A percentile compares a stretch with the other conserved stretches of the same genome.
phyloP scores from a whole-genome alignment of 23 red algal species.

The Gracilaria caudata region DNA sequence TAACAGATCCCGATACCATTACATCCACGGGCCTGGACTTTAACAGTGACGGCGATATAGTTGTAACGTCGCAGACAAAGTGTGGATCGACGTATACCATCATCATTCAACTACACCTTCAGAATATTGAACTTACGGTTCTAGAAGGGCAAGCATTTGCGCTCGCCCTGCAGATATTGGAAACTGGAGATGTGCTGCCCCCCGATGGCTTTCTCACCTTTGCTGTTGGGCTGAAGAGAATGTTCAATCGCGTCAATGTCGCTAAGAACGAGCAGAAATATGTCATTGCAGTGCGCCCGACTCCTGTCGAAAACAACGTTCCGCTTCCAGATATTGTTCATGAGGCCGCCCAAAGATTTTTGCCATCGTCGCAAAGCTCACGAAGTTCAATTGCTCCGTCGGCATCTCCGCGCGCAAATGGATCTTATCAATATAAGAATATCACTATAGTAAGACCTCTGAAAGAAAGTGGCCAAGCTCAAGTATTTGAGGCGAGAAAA shows the following conservation, averaged over 20 bases:
- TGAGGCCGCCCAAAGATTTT: not conserved
- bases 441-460: not conserved
- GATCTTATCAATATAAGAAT: conserved; percentile 8
- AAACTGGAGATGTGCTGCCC: conserved; percentile 29
- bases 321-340: not conserved
- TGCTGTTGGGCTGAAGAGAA: not conserved
- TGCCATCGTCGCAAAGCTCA: not conserved
- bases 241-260: not conserved
- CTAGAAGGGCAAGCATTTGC: conserved; percentile 35
- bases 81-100: conserved; percentile 1
- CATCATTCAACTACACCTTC: not conserved
- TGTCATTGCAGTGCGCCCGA: not conserved
- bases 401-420: not conserved
- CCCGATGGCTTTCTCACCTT: not conserved
- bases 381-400: not conserved
- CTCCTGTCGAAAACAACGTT: conserved; percentile 26
- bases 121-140: not conserved
- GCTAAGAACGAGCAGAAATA: not conserved
- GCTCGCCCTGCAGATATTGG: conserved; percentile 15
- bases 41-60: conserved; percentile 28
- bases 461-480: conserved; percentile 55
- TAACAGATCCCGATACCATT: not conserved
- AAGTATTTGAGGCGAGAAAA: conserved; percentile 16
- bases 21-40: not conserved
- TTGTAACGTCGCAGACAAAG: not conserved